Evolutionary conservation across 2,329 filamentous ascomycete genomes (phyloP), one percentile per base, ranked within the genome.

Genomic region (Lecanicillium sp.): DNA sequence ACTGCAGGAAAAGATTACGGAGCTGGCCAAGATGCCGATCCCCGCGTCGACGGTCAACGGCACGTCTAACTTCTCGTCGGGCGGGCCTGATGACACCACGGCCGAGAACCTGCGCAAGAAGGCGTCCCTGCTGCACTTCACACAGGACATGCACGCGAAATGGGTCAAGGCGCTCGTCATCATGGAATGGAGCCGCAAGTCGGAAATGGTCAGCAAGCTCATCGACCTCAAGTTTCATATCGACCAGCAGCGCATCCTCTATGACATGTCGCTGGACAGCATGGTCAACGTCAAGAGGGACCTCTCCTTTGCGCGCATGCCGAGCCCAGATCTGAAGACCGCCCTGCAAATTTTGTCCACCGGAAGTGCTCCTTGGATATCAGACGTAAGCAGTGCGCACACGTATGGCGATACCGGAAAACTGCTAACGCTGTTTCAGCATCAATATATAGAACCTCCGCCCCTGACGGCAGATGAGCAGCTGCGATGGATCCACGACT

Each of bases 111-210:
- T 87, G 11, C 73, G 77, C 26, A 95, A 95, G 68, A 96, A 95
- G 67, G 68, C 79, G 23, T 68, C 74, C 29, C 65, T 96, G 45
- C 67, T 95, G 51, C 80, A 86, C 36, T 95, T 93, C 68, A 82
- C 86, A 8, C 84, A 91, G 62, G 78, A 82, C 19, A 81, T 86
- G 59, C 84, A 95, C 60, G 82, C 84, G 24, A 89, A 88, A 69
- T 97, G 94, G 74, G 88, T 95, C 63, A 97, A 98, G 69, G 79
- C 90, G 7, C 74, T 96, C 17, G 89, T 98, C 19, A 83, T 98
- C 39, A 83, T 86, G 2, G 86, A 93, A 67, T 98, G 93, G 93
- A 87, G 86, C 62, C 79, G 86, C 60, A 84, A 87, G 63, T 82
- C 85, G 27, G 76, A 81, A 32, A 81, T 86, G 56, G 87, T 97